Evolutionary conservation across 805 yeast genomes (phyloP).

Genomic region (Candida insectorum): DNA sequence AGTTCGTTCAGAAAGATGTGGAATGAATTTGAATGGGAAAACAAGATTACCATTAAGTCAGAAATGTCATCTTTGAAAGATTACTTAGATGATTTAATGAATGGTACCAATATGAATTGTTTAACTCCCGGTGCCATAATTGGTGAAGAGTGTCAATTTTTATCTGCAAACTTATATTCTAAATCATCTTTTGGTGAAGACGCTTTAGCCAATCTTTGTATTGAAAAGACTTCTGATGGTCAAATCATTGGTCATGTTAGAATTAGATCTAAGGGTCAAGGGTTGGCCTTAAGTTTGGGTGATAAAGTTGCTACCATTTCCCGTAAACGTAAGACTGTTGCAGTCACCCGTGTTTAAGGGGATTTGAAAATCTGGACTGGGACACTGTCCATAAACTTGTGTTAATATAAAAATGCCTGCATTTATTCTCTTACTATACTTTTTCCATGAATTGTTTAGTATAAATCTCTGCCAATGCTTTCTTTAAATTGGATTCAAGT

Average conservation of each 20-base stretch:
- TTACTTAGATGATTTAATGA: conserved; percentile 71
- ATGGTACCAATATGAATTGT: conserved; percentile 90
- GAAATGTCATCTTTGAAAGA: conserved; percentile 63
- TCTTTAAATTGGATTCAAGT: conserved; percentile 6
- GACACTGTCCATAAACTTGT: neutral
- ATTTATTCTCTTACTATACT: neutral
- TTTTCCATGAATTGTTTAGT: conserved; percentile 3
- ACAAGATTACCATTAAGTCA: conserved; percentile 86
- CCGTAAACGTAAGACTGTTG: conserved; percentile 34
- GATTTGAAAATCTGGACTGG: neutral
- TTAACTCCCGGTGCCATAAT: conserved; percentile 89
- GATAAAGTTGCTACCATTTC: conserved; percentile 88
- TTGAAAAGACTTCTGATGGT: conserved; percentile 71
- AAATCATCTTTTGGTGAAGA: conserved; percentile 95
- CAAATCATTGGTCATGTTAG: conserved; percentile 90
- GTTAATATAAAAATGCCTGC: neutral
- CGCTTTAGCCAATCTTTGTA: conserved; percentile 91
- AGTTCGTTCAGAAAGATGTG: conserved; percentile 94
- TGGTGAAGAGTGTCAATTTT: conserved; percentile 85
- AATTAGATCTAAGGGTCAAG: conserved; percentile 97
- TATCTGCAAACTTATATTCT: conserved; percentile 92
- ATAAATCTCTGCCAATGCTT: conserved; percentile 7
- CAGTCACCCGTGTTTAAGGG: conserved; percentile 11
- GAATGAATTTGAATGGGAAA: conserved; percentile 99
- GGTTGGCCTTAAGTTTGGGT: conserved; percentile 90